Conservation (phyloP, 2,329 filamentous ascomycete species). For the Alternaria sp. region DNA sequence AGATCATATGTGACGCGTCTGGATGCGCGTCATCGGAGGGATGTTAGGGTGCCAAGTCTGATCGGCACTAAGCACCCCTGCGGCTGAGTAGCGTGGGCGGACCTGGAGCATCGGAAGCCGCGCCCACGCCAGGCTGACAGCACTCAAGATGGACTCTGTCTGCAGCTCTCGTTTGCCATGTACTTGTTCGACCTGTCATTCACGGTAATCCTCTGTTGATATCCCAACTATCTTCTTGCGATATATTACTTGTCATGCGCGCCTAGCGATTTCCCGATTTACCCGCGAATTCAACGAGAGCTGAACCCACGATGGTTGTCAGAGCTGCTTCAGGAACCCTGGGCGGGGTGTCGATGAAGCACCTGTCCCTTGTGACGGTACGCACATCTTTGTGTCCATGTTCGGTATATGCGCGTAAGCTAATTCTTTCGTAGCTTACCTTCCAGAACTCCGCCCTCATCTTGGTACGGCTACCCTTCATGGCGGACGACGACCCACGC, state of each 20-base stretch:
- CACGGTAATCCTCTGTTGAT: background rate
- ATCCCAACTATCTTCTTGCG: background rate
- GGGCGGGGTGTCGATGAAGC: conserved; percentile 71
- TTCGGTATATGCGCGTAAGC: conserved; percentile 5
- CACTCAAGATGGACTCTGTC: background rate
- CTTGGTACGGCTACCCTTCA: conserved; percentile 60
- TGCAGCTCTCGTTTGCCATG: background rate
- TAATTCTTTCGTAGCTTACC: conserved; percentile 66
- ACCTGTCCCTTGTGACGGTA: conserved; percentile 72
- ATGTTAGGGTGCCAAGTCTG: background rate
- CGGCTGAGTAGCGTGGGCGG: background rate
- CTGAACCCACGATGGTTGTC: conserved; percentile 10
- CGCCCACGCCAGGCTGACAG: background rate
- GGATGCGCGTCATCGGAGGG: background rate
- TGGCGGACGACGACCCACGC: conserved; percentile 3
- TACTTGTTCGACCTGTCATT: background rate
- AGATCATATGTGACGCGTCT: background rate
- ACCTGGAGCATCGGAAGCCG: background rate
- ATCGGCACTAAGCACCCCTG: background rate
- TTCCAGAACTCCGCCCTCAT: conserved; percentile 83
- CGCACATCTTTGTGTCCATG: conserved; percentile 24
- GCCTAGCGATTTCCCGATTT: background rate
- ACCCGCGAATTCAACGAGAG: background rate
- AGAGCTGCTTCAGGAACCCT: conserved; percentile 28
- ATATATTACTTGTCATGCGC: background rate